Evolutionary conservation across 805 yeast genomes (phyloP), one percentile per base, ranked within the genome.

Genomic region (Clavispora santaluciae): DNA sequence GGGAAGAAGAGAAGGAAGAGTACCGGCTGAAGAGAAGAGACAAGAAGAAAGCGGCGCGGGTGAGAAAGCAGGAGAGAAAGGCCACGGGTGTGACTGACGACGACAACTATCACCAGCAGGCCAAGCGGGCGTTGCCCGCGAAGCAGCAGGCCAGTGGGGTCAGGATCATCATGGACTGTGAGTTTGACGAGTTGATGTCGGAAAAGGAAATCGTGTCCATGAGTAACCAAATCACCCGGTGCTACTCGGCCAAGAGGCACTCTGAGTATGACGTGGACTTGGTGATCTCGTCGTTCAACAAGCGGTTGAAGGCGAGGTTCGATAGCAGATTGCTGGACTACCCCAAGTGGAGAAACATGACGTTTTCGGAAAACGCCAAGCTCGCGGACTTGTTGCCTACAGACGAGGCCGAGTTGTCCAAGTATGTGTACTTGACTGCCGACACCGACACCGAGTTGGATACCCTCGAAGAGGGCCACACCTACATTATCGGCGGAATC

Each of bases 401-500:
- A 9, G 55, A 55, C 23, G 50, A 51, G n/a, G 56, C 48, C 18
- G 70, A 68, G 26, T 53, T 57, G 34, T 51, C 65, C 2, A 73
- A 75, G 26, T 69, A 66, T 30, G 73, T 87, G 0, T 91, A 93
- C 54, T 64, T 91, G 26, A 82, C 95, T 0, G 95, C 97, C 0
- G 99, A 91, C 54, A 83, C 96, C 0, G 85, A 81, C 7, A 84
- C 83, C 6, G 77, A 70, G 17, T 54, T 93, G 25, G 78, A 74
- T 9, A 76, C 69, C 20, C 66, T 91, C 40, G 79, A 82, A 45
- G 77, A 79, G 5, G 86, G 83, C 3, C 69, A 73, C 57, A 86
- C 95, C 0, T 91, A 91, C 52, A 78, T 91, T 33, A 80, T 91
- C 37, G 99, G 99, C 8, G 99, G 98, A 0, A 91, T 91, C 42